These are phyloP conservation scores for Hemileccinum rubropunctum DNA, from an alignment of 768 basidiomycete species.

Conservation along the genomic window DNA sequence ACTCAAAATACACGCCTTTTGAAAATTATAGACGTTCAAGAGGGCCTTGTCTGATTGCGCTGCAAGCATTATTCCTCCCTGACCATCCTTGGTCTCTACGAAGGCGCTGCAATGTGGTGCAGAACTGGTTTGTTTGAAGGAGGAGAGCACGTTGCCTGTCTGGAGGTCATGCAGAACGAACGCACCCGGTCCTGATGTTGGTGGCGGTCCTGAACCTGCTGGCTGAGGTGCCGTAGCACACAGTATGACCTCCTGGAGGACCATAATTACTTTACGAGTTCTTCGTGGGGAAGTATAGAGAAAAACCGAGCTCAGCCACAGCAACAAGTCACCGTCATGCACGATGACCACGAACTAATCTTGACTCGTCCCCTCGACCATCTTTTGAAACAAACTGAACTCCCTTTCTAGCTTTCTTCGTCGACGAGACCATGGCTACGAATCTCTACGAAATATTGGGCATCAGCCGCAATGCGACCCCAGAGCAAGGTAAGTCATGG, in stretches of 20 bases:
- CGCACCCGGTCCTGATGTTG: conserved; percentile 60
- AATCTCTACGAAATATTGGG: conserved; percentile 66
- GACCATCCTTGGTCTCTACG: conserved; percentile 62
- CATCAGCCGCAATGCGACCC: conserved; percentile 49
- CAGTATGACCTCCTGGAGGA: conserved; percentile 65
- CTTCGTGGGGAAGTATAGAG: conserved; percentile 3
- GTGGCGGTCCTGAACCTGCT: conserved; percentile 45
- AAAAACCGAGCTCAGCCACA: conserved; percentile 20
- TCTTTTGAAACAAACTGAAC: too few species aligned
- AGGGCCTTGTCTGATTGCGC: conserved; percentile 88
- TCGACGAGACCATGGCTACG: conserved; percentile 42
- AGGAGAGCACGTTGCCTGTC: conserved; percentile 69
- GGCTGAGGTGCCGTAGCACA: conserved; percentile 53
- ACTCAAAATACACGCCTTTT: conserved; percentile 60
- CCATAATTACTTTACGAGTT: conserved; percentile 33
- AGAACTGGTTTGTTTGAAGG: conserved; percentile 85
- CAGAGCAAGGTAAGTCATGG: conserved; percentile 57
- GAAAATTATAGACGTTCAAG: conserved; percentile 88
- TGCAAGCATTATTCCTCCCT: conserved; percentile 82
- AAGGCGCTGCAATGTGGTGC: conserved; percentile 62
- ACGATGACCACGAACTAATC: neutral
- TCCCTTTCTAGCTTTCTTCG: neutral
- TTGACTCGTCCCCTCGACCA: neutral
- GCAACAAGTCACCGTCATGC: neutral
- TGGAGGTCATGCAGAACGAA: conserved; percentile 81